Base-by-base conservation (phyloP, 1,284 basidiomycete species). In the Fomitopsis palustris region DNA sequence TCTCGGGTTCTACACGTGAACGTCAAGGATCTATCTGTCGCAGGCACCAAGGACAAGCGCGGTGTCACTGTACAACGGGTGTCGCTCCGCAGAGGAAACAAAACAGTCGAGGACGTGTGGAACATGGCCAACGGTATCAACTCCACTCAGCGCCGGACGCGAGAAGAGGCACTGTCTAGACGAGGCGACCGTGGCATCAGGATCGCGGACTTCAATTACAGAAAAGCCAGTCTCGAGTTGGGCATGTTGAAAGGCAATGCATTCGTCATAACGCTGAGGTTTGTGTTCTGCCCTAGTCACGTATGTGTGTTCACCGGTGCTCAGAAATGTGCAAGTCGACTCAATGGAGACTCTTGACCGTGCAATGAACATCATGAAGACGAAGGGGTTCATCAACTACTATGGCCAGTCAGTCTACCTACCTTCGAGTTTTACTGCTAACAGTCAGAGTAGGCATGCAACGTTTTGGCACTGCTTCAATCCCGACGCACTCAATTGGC, bases 21-120 rank as follows among this genome's bases (percentile, higher is more conserved):
- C 38, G 72, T 85, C 55, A 93, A 89, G 71, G 93, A 96, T 66
- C 78, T 99, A 3, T 85, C 88, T 17, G 90, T 96, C 14, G 94
- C 95, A 5, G 97, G 97, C 0, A 99, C 97, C 3, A 99, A 99
- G 72, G 97, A 99, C 76, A 99, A 98, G 73, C 90, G 97, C 43
- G 96, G 94, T 0, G 93, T 98, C 5, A 99, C 96, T 0, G 88
- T 94, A 1, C 97, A 99, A 72, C 85, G 94, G 0, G 94, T 98
- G 12, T 91, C 93, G 7, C 73, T 98, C 16, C 86, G 87, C 59
- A 82, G 97, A 16, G 86, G 88, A 19, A 84, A 83, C 56, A 89
- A 90, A 72, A 92, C 87, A 0, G 82, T 96, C 1, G 88, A 92
- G 61, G 87, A 95, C 54, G 84, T 98, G 2, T 96, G 94, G 93